A percentile compares a stretch with the other conserved stretches of the same genome.
These are phyloP conservation scores for Pseudodiploospora longispora DNA, from an alignment of 2,329 filamentous ascomycete genomes.

Conservation along the genomic window DNA sequence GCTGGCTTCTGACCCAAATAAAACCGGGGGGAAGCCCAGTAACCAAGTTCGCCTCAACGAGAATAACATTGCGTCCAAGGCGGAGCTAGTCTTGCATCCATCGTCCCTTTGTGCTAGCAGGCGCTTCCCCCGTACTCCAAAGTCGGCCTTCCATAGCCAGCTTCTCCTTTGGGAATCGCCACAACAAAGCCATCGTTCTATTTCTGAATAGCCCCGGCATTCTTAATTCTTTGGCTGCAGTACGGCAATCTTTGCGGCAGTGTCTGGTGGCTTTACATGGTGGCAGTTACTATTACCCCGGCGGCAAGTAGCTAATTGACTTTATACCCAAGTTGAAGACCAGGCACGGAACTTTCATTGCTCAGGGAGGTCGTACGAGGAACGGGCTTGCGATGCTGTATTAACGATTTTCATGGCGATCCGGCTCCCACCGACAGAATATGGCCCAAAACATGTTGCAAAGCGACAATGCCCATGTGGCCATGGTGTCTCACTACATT, in stretches of 20 bases:
- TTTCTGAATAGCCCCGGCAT: not conserved
- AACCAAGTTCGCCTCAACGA: not conserved
- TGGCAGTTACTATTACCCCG: not conserved
- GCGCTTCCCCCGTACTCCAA: no score
- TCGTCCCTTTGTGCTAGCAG: not conserved
- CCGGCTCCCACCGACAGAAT: no score
- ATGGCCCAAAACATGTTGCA: no score
- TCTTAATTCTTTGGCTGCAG: not conserved
- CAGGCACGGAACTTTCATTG: not conserved
- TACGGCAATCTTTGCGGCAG: not conserved
- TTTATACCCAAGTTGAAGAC: not conserved
- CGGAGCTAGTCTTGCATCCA: not conserved
- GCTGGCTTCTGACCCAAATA: not conserved
- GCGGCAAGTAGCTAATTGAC: not conserved
- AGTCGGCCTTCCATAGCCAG: not conserved
- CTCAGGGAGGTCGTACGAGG: not conserved
- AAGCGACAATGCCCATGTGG: no score
- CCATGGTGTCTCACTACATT: no score
- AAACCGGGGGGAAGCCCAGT: not conserved
- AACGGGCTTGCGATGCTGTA: no score
- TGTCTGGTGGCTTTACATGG: not conserved
- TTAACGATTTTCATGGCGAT: no score
- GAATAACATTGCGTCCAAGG: not conserved
- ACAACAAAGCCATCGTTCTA: not conserved
- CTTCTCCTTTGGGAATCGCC: constrained; percentile 1